Percentiles rank a stretch among this genome's conserved stretches.
phyloP scores from a whole-genome alignment of 345 rosid species.

The Camelina laxa region DNA sequence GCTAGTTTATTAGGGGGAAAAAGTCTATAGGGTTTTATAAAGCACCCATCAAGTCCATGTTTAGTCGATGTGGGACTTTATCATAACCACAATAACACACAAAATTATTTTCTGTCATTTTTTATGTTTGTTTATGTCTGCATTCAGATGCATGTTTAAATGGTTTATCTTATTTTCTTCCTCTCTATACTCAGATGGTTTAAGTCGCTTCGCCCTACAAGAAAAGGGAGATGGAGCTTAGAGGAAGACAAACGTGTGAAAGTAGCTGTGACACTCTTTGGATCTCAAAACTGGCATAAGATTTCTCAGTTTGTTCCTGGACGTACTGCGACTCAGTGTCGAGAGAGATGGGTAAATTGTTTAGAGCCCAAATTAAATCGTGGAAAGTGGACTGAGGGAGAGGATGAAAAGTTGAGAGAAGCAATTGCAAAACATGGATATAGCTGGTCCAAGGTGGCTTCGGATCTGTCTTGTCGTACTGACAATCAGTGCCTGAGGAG shows the following conservation, averaged over 20 bases:
- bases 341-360: slow-evolving; percentile 91
- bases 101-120: no score
- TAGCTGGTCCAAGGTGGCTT: slow-evolving; percentile 81
- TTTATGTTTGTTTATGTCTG: slow-evolving; percentile 28
- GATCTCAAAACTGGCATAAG: slow-evolving; percentile 79
- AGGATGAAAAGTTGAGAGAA: slow-evolving; percentile 67
- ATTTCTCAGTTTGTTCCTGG: slow-evolving; percentile 85
- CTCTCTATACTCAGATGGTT: slow-evolving; percentile 64
- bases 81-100: neutral
- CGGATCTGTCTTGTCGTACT: slow-evolving; percentile 65
- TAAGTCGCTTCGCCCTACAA: slow-evolving; percentile 69
- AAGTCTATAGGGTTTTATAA: slow-evolving; percentile 22
- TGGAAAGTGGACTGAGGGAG: slow-evolving; percentile 76
- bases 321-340: slow-evolving; percentile 74
- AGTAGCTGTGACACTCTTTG: slow-evolving; percentile 84
- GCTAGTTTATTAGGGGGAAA: slow-evolving; percentile 16
- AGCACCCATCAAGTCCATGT: slow-evolving; percentile 17
- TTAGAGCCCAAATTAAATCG: slow-evolving; percentile 73
- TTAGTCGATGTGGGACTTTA: slow-evolving; percentile 27
- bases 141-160: slow-evolving; percentile 7
- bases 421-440: slow-evolving; percentile 67
- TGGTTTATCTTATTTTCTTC: slow-evolving; percentile 18
- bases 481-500: slow-evolving; percentile 91
- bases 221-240: slow-evolving; percentile 63
- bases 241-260: slow-evolving; percentile 76